Percentiles rank a stretch among this genome's conserved stretches.
Conservation (phyloP, 2,329 filamentous ascomycete genomes). For the Fusarium nurragi region DNA sequence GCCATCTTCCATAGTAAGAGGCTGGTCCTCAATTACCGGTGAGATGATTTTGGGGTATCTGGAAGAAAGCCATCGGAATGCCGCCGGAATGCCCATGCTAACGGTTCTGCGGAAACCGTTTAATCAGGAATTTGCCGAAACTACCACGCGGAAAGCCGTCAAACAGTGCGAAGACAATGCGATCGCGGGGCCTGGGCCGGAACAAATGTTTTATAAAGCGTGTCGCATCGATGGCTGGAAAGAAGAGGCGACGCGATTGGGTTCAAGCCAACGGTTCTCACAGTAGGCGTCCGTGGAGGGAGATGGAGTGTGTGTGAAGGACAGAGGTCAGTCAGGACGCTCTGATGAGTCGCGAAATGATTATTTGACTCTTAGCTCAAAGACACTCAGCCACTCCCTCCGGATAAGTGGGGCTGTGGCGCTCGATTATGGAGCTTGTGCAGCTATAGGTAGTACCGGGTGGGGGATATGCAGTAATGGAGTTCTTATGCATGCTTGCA, state of each 20-base stretch:
- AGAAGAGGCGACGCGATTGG: background rate
- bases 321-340: background rate
- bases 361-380: slow-evolving; percentile 20
- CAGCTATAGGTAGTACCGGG: background rate
- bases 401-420: slow-evolving; percentile 8
- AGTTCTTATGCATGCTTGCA: slow-evolving; percentile 8
- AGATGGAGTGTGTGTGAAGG: slow-evolving; percentile 7
- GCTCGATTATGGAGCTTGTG: background rate
- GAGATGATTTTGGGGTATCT: slow-evolving; percentile 99
- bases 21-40: slow-evolving; percentile 85
- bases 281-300: background rate
- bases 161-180: background rate
- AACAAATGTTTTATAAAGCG: background rate
- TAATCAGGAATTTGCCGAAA: slow-evolving; percentile 7
- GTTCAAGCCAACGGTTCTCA: background rate
- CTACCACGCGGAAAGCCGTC: slow-evolving; percentile 7
- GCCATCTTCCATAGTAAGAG: slow-evolving; percentile 82
- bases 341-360: slow-evolving; percentile 29
- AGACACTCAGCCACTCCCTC: background rate
- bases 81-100: slow-evolving; percentile 90
- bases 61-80: slow-evolving; percentile 95
- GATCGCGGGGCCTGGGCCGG: slow-evolving; percentile 8
- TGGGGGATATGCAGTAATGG: slow-evolving; percentile 36
- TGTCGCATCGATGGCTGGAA: slow-evolving; percentile 13
- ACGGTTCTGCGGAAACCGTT: background rate